Conservation (phyloP, 352 stramenopile genomes). For the Lagenidium sp. region DNA sequence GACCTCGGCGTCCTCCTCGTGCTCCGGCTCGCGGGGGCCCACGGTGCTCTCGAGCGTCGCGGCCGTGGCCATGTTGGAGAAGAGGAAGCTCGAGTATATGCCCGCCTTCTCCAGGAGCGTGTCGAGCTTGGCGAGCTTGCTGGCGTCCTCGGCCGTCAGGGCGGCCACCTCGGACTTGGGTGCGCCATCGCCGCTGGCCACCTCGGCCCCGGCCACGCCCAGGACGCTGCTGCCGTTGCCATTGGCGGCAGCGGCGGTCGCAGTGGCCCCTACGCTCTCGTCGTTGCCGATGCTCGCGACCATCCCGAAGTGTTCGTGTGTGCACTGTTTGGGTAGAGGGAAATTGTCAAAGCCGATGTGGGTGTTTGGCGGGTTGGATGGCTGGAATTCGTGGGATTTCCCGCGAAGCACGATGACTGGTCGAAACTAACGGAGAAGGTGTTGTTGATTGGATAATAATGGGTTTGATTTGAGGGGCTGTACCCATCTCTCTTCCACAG, state of each 20-base stretch:
- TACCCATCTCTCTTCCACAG: too few relatives aligned
- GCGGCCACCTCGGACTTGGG: slow-evolving; percentile 1
- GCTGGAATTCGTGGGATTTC: too few relatives aligned
- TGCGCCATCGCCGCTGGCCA: slow-evolving; percentile 6
- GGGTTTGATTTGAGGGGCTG: too few relatives aligned
- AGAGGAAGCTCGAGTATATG: slow-evolving; percentile 81
- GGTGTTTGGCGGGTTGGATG: too few relatives aligned
- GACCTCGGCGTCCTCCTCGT: not conserved
- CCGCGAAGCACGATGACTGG: too few relatives aligned
- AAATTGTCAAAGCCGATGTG: slow-evolving; percentile 3
- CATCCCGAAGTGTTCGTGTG: too few relatives aligned
- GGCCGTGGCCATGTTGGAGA: slow-evolving; percentile 77
- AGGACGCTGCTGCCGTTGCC: slow-evolving; percentile 11
- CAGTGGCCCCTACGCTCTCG: too few relatives aligned
- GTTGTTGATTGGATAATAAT: too few relatives aligned
- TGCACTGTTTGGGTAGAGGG: not conserved
- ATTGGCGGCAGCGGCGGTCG: too few relatives aligned
- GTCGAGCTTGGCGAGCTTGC: slow-evolving; percentile 77
- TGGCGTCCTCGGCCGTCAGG: slow-evolving; percentile 35
- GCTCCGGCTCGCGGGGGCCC: slow-evolving; percentile 7
- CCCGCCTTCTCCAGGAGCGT: slow-evolving; percentile 81
- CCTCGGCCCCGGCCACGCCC: slow-evolving; percentile 16
- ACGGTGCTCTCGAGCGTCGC: slow-evolving; percentile 22
- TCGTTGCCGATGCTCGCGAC: slow-evolving; percentile 38
- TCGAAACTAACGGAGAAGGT: too few relatives aligned